Evolutionary conservation across 768 basidiomycete genomes (phyloP), one percentile per base, ranked within the genome.

Genomic region (Boletus sp.): DNA sequence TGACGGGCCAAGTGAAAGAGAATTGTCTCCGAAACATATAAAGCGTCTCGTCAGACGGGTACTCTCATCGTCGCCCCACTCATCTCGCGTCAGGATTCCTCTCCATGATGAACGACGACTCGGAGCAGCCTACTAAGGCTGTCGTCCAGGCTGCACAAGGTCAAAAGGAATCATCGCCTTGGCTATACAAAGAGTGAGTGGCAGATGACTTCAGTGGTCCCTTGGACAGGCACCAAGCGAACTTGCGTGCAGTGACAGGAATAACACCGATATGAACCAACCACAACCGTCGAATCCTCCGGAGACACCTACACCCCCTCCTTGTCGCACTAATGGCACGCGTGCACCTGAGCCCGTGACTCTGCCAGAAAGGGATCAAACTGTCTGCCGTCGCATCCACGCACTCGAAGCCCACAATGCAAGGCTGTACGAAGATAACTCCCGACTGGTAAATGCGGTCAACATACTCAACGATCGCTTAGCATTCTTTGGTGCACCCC

Each of bases 341-440:
- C 81, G 75, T 58, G 69, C 79, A 23, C 60, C 70, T 5, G 80
- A 80, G 56, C 71, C 70, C 57, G 75, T 79, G 19, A 70, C 74
- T 7, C 71, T 81, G 10, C 45, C 41, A 17, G 67, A 72, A 17
- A 57, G 34, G 7, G 43, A 61, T 48, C 58, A 63, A 23, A n/a
- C 32, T 14, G 38, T 56, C 54, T 50, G 71, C 5, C 71, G 70
- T 43, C 75, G 66, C 33, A 46, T 82, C 32, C 68, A 68, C 30
- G 46, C 58, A 1, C 55, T 73, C 17, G 55, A 72, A 53, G 3
- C 21, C 8, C 64, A 71, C 8, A 73, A 74, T 39, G 38, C 61
- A 49, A 72, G 65, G 51, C 54, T 78, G 37, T 77, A 68, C 50
- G 58, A 70, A 32, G 77, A 79, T 56, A 79, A 79, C 53, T 59